phyloP scores from a whole-genome alignment of 192 early-diverging fungal species.

The Coemansia sp. region DNA sequence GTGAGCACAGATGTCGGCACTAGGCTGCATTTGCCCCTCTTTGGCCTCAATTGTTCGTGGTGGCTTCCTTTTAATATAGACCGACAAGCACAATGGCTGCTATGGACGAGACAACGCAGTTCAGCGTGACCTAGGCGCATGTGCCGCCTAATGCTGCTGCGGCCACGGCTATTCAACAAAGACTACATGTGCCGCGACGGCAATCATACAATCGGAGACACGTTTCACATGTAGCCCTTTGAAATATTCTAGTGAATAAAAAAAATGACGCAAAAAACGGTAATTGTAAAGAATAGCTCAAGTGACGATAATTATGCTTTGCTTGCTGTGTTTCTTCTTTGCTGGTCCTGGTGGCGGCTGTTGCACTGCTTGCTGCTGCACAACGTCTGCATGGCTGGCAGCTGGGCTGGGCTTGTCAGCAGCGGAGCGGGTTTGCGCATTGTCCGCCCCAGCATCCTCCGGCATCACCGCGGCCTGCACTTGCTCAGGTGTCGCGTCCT shows the following conservation, averaged over 20 bases:
- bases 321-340: slow-evolving; percentile 37
- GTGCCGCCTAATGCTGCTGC: background rate
- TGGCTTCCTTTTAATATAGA: slow-evolving; percentile 14
- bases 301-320: slow-evolving; percentile 42
- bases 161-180: slow-evolving; percentile 1
- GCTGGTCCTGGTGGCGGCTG: slow-evolving; percentile 13
- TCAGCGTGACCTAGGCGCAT: slow-evolving; percentile 5
- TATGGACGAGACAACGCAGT: background rate
- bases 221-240: background rate
- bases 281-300: slow-evolving; percentile 19
- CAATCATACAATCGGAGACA: background rate
- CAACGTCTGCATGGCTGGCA: slow-evolving; percentile 4
- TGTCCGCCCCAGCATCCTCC: slow-evolving; percentile 3
- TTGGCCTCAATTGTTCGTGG: background rate
- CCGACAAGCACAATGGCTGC: slow-evolving; percentile 2
- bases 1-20: slow-evolving; percentile 10
- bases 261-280: background rate
- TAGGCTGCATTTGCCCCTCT: background rate
- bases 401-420: background rate
- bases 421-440: slow-evolving; percentile 10
- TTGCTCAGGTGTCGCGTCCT: background rate
- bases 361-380: background rate
- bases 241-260: background rate
- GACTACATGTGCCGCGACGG: background rate
- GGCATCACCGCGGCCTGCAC: background rate